A percentile compares a stretch with the other conserved stretches of the same genome.
These are phyloP conservation scores for Gilbertella persicaria DNA, from an alignment of 371 early-diverging fungal genomes.

Conservation along the genomic window DNA sequence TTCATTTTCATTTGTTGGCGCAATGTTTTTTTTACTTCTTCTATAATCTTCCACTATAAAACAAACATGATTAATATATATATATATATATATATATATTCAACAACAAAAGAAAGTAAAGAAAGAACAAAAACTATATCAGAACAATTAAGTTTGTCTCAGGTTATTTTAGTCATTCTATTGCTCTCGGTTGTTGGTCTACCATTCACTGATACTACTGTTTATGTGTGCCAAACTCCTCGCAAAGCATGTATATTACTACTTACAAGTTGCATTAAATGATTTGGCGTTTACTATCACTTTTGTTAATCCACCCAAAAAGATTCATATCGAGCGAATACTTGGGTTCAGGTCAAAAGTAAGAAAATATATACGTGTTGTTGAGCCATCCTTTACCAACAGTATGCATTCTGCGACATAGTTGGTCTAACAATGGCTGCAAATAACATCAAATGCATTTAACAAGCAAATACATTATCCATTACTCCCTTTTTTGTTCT, in stretches of 20 bases:
- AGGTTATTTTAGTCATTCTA: background rate
- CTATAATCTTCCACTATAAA: constrained; percentile 45
- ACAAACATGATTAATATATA: background rate
- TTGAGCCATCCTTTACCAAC: constrained; percentile 53
- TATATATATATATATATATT: too few species aligned
- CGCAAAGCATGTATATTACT: background rate
- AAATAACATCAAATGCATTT: background rate
- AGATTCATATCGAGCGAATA: constrained; percentile 10
- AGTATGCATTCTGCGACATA: constrained; percentile 20
- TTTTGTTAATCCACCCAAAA: constrained; percentile 30
- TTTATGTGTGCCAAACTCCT: background rate
- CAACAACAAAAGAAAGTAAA: background rate
- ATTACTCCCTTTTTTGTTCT: constrained; percentile 25
- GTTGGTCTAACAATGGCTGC: constrained; percentile 43
- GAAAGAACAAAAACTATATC: background rate
- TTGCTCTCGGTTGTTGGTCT: constrained; percentile 1
- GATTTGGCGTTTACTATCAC: constrained; percentile 9
- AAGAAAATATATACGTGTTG: constrained; percentile 8
- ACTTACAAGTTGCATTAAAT: background rate
- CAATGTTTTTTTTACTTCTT: constrained; percentile 26
- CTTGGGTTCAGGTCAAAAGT: constrained; percentile 34
- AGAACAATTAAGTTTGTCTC: constrained; percentile 8
- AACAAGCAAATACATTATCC: background rate
- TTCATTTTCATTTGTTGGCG: constrained; percentile 9
- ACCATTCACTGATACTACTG: background rate